Evolutionary conservation across 257 asterid genomes (phyloP), one percentile per base, ranked within the genome.

Genomic region (Salvia rosmarinus): DNA sequence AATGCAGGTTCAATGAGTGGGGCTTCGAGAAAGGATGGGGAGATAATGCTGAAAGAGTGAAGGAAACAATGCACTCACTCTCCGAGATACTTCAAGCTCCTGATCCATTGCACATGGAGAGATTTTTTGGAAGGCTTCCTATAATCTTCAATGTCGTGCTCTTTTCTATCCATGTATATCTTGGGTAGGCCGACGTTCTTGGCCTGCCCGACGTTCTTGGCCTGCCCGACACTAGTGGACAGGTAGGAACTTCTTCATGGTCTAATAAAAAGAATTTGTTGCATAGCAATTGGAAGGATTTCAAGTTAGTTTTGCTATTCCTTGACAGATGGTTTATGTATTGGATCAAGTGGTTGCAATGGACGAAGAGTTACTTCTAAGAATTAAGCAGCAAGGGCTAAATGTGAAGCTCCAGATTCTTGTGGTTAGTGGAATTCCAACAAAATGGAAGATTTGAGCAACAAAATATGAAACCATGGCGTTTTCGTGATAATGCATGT

Each of bases 171-270:
- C 98, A 90, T 25, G 98, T 97, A 60, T 93, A 89, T 81, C 89
- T 93, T 73, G 98, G 98, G 44, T 97, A 93, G 77, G 79, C 90
- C 0, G 86, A 87, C 66, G 98, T 93, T 51, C 97, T 93, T 66
- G 97, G 98, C 68, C 79, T 93, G 81, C 98, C 98, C 7, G 98
- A 93, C 82, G 98, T 93, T 51, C 97, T 93, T 66, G 97, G 98
- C 68, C 79, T 93, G 81, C 98, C 98, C 7, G 98, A 93, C 82
- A 93, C 97, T 4, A 97, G 98, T 56, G 98, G 97, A 10, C 98
- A 93, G 96, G 98, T 91, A 64, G 10, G 23, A 44, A 54, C 5
- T 11, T 23, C 5, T 11, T 49, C 30, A 49, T 11, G 70, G 21
- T 50, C 57, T 17, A 34, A n/a, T 5, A 12, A 13, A 19, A 35